A percentile compares a stretch with the other conserved stretches of the same genome.
Conservation (phyloP, 495 filamentous ascomycete genomes). For the Xylaria castorea region DNA sequence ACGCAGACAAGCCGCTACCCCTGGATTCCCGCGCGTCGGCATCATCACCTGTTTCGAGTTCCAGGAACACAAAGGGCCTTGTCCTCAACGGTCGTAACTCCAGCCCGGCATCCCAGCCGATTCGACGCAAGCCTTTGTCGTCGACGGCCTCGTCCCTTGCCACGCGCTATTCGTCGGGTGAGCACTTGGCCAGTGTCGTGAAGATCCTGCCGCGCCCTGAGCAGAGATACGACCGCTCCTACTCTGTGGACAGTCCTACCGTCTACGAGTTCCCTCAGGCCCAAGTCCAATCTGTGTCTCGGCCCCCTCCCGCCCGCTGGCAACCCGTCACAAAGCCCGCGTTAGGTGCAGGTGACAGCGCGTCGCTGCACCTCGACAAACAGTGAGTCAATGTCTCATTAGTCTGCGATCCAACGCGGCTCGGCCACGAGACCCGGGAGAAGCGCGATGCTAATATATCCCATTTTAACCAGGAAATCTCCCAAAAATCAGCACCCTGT, state of each 20-base stretch:
- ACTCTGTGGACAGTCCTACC: conserved; percentile 62
- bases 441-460: conserved; percentile 33
- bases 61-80: conserved; percentile 38
- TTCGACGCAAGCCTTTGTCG: conserved; percentile 63
- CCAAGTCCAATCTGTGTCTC: conserved; percentile 18
- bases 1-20: conserved; percentile 35
- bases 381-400: conserved; percentile 41
- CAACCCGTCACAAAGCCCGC: conserved; percentile 29
- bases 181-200: conserved; percentile 44
- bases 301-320: conserved; percentile 22
- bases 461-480: conserved; percentile 39
- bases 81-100: conserved; percentile 32
- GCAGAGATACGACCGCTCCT: conserved; percentile 55
- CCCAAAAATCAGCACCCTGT: conserved; percentile 33
- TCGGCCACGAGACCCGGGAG: conserved; percentile 10
- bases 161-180: conserved; percentile 55
- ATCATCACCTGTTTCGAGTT: conserved; percentile 30
- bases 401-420: conserved; percentile 33
- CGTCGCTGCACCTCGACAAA: conserved; percentile 27
- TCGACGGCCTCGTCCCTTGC: conserved; percentile 58
- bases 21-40: conserved; percentile 25
- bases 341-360: conserved; percentile 16
- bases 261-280: conserved; percentile 60
- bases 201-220: conserved; percentile 52
- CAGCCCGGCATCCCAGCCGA: conserved; percentile 36